A percentile compares a stretch with the other conserved stretches of the same genome.
Evolutionary conservation across 768 basidiomycete genomes (phyloP).

Genomic region (Lentinula detonsa): DNA sequence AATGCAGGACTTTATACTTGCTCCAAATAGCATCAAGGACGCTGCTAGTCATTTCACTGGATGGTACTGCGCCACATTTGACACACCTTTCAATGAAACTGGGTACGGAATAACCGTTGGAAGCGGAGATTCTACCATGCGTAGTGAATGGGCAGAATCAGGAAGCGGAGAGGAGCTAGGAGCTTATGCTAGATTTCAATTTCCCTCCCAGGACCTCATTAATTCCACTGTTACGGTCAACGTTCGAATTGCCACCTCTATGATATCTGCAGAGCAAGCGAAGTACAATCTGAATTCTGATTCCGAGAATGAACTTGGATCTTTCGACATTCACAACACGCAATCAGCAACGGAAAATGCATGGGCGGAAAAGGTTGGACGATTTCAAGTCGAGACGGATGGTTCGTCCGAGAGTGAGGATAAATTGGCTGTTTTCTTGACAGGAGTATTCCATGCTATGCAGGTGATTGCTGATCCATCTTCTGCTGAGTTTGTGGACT

Average conservation of each 20-base stretch:
- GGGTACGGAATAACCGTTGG: constrained; percentile 47
- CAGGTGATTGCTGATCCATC: constrained; percentile 30
- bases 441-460: constrained; percentile 56
- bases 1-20: constrained; percentile 66
- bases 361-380: constrained; percentile 55
- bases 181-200: constrained; percentile 44
- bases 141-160: constrained; percentile 16
- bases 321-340: constrained; percentile 44
- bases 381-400: constrained; percentile 33
- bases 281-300: constrained; percentile 43
- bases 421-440: constrained; percentile 50
- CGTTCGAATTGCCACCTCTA: constrained; percentile 64
- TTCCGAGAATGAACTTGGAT: constrained; percentile 28
- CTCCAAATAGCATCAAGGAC: constrained; percentile 39
- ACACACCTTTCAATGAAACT: constrained; percentile 27
- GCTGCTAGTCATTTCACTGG: constrained; percentile 38
- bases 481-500: background rate
- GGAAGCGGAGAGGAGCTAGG: constrained; percentile 40
- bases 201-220: constrained; percentile 16
- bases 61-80: constrained; percentile 59
- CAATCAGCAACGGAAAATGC: constrained; percentile 37
- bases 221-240: constrained; percentile 25
- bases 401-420: constrained; percentile 34
- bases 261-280: constrained; percentile 68
- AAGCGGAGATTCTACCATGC: constrained; percentile 20